phyloP scores from a whole-genome alignment of 2,329 filamentous ascomycete species.

The Pestalotiopsis sp. region DNA sequence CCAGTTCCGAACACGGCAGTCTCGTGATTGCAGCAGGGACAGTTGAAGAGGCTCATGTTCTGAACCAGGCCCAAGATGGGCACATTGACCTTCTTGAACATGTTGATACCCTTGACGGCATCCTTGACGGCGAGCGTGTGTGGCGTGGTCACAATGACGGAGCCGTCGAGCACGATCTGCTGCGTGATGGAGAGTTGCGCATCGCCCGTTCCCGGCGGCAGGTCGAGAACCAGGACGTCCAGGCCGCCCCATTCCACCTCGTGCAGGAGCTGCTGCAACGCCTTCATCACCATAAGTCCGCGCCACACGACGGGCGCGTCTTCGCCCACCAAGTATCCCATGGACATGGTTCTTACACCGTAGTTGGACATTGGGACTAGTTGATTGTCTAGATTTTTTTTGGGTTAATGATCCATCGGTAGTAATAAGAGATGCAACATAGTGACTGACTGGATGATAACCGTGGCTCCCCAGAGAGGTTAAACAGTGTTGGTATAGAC shows the following conservation, averaged over 20 bases:
- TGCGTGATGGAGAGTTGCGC: slow-evolving; percentile 97
- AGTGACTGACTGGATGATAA: slow-evolving; percentile 66
- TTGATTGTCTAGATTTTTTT: slow-evolving; percentile 65
- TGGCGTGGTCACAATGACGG: slow-evolving; percentile 88
- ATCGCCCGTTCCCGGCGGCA: slow-evolving; percentile 94
- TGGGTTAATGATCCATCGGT: neutral
- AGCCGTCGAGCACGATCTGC: slow-evolving; percentile 85
- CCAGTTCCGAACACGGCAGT: slow-evolving; percentile 75
- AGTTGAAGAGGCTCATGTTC: slow-evolving; percentile 87
- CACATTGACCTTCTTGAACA: slow-evolving; percentile 86
- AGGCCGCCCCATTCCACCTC: slow-evolving; percentile 92
- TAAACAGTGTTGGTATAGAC: slow-evolving; percentile 86
- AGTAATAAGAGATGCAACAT: neutral
- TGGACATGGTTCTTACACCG: slow-evolving; percentile 97
- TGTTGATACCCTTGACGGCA: slow-evolving; percentile 86
- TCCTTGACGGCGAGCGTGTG: slow-evolving; percentile 93
- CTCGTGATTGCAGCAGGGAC: slow-evolving; percentile 74
- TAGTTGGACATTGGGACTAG: slow-evolving; percentile 90
- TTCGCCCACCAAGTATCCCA: slow-evolving; percentile 87
- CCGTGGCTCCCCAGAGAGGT: slow-evolving; percentile 77
- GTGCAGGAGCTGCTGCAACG: slow-evolving; percentile 90
- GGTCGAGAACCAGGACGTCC: slow-evolving; percentile 85
- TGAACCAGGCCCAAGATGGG: slow-evolving; percentile 85
- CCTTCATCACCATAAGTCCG: slow-evolving; percentile 97
- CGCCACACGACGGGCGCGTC: slow-evolving; percentile 89